Percentiles rank a stretch among this genome's conserved stretches.
Evolutionary conservation across 2,329 filamentous ascomycete species (phyloP).

Genomic region (Knufia petricola): DNA sequence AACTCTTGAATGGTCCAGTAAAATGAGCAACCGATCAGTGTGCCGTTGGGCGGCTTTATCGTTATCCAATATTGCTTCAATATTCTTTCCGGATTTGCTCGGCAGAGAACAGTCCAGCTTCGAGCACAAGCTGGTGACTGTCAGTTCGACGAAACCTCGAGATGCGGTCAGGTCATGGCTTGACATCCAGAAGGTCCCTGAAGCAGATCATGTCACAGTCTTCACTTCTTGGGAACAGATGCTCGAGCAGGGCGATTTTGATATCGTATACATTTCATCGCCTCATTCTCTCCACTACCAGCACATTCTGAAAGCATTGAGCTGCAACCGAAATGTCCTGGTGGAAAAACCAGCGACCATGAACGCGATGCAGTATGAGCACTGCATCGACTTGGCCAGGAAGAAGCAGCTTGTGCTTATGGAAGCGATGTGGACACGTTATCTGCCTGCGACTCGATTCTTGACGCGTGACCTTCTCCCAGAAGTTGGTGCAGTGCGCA

Average conservation of each 20-base stretch:
- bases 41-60: conserved; percentile 22
- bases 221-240: conserved; percentile 24
- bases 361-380: conserved; percentile 21
- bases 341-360: conserved; percentile 26
- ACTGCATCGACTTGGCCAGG: conserved; percentile 11
- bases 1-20: background rate
- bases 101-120: conserved; percentile 15
- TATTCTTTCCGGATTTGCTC: conserved; percentile 24
- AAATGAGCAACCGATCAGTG: background rate
- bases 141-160: conserved; percentile 22
- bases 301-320: conserved; percentile 20
- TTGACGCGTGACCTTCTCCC: conserved; percentile 46
- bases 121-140: conserved; percentile 22
- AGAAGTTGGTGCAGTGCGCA: conserved; percentile 51
- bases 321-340: conserved; percentile 23
- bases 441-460: conserved; percentile 24
- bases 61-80: conserved; percentile 22
- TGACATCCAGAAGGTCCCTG: conserved; percentile 19
- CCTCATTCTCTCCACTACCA: conserved; percentile 25
- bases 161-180: conserved; percentile 22
- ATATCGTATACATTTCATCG: conserved; percentile 27
- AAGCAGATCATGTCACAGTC: conserved; percentile 18
- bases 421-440: conserved; percentile 27
- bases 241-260: conserved; percentile 24
- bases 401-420: conserved; percentile 23